These are phyloP conservation scores for Saturnispora serradocipensis DNA, from an alignment of 805 yeast species.

Conservation along the genomic window DNA sequence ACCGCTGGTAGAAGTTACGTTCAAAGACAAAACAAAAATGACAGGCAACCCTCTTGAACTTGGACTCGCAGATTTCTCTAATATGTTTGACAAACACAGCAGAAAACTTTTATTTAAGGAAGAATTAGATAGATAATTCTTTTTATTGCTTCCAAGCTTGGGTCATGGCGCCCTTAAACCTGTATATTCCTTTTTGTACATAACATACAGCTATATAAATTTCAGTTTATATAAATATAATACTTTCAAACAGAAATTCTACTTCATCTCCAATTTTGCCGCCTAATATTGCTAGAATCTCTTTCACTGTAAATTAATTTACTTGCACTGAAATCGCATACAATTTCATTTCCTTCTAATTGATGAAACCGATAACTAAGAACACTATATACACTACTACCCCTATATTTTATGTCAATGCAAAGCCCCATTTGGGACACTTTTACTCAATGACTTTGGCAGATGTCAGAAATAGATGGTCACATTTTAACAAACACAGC, in stretches of 20 bases:
- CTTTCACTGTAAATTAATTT: neutral
- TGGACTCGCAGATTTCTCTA: constrained; percentile 52
- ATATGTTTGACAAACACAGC: constrained; percentile 71
- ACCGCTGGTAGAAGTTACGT: constrained; percentile 67
- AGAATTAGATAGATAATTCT: constrained; percentile 35
- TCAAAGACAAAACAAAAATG: constrained; percentile 68
- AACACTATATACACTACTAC: constrained; percentile 52
- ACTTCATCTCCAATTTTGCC: neutral
- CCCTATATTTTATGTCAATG: constrained; percentile 95
- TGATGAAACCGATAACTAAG: constrained; percentile 8
- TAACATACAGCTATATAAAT: neutral
- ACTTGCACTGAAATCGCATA: neutral
- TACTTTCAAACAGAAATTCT: neutral
- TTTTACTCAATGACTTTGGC: constrained; percentile 78
- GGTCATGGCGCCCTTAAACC: neutral
- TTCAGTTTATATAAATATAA: neutral
- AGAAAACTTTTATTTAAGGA: constrained; percentile 69
- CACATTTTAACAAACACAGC: constrained; percentile 32
- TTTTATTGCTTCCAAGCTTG: too few species aligned
- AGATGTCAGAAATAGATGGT: constrained; percentile 76
- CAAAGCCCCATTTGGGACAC: constrained; percentile 92
- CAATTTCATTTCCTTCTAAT: neutral
- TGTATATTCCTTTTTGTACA: neutral
- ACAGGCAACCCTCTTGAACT: constrained; percentile 54
- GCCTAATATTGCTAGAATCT: neutral